Conservation (phyloP, 345 rosid species). For the Boechera divaricarpa region DNA sequence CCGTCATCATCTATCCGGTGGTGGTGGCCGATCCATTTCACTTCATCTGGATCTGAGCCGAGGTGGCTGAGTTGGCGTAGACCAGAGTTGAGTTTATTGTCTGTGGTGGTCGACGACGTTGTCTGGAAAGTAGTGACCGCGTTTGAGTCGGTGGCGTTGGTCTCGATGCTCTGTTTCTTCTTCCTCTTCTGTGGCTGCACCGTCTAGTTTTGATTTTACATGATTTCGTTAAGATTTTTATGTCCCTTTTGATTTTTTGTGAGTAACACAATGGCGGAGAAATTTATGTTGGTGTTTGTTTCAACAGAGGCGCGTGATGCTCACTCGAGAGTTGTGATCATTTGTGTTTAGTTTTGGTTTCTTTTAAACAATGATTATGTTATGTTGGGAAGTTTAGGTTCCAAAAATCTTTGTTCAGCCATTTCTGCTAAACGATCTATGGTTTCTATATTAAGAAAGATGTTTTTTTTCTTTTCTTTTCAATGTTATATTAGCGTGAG, state of each 20-base stretch:
- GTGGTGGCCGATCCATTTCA: conserved; percentile 34
- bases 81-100: conserved; percentile 53
- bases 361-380: not conserved
- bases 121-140: conserved; percentile 75
- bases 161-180: conserved; percentile 89
- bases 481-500: too few species aligned
- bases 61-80: conserved; percentile 37
- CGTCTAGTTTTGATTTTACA: conserved; percentile 38
- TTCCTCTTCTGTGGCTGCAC: conserved; percentile 92
- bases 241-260: too few species aligned
- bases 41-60: conserved; percentile 31
- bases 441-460: too few species aligned
- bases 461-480: too few species aligned
- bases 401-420: not conserved
- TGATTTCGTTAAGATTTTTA: not conserved
- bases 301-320: conserved; percentile 22
- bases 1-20: conserved; percentile 47
- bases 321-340: conserved; percentile 3
- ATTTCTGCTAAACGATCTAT: too few species aligned
- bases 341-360: conserved; percentile 24
- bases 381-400: not conserved
- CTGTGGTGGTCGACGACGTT: conserved; percentile 64
- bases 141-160: conserved; percentile 84
- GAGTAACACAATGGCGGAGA: conserved; percentile 32
- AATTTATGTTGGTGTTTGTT: not conserved